Evolutionary conservation across 257 asterid genomes (phyloP), one percentile per base, ranked within the genome.

Genomic region (Mentha longifolia): DNA sequence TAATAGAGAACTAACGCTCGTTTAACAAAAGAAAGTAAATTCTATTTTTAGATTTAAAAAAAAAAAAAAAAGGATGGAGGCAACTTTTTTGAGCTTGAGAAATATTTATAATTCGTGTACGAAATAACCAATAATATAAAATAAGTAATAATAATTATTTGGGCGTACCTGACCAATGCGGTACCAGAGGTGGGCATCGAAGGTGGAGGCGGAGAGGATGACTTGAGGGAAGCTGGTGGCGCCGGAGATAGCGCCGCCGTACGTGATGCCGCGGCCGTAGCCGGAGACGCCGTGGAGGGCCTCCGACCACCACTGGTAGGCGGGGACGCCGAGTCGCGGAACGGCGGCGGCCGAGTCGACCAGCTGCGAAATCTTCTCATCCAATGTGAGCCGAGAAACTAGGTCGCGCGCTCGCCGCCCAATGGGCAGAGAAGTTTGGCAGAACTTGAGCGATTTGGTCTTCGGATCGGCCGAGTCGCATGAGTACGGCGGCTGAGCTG

Each of bases 221-320:
- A 92, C 95, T 78, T 92, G 98, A 0, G 98, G 98, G 75, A 92
- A 92, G 80, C 96, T 90, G 46, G 97, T 90, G 73, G 96, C 95
- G 62, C 82, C 74, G n/a, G 12, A 2, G 49, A 90, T 83, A 5
- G 16, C 64, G 1, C 98, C 98, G 11, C 42, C 51, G 37, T 88
- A 90, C 1, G 77, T 22, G 35, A 92, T 68, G 46, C 98, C 97
- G n/a, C 3, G 39, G 2, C 98, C 97, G 39, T 77, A 87, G 20
- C 82, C 77, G 55, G 97, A 83, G 42, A 92, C 95, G n/a, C 98
- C 98, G 91, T 92, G 98, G 63, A 92, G 39, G 0, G 95, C 96
- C 72, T 92, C 98, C 33, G 96, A 89, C 98, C 98, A 92, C 98
- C 98, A 92, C 80, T 89, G 83, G 72, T 89, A 92, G 7, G 89